phyloP scores from a whole-genome alignment of 2,329 filamentous ascomycete species.

The Monosporascus ibericus region DNA sequence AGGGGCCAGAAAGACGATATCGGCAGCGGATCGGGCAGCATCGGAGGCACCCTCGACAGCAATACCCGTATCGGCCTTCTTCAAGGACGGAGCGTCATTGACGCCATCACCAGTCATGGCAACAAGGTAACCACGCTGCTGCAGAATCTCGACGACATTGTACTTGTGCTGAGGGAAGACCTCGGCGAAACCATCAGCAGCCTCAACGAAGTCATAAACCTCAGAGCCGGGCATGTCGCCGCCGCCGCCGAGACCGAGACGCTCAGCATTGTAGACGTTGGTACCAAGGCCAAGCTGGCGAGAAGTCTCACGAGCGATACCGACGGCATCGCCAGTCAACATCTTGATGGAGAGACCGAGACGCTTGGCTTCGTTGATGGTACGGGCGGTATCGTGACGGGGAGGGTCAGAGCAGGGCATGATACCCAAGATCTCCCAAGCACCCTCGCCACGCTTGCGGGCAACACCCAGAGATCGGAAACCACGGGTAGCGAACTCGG shows the following conservation, averaged over 20 bases:
- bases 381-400: constrained; percentile 83
- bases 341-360: constrained; percentile 91
- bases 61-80: constrained; percentile 95
- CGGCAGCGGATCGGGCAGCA: constrained; percentile 82
- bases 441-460: constrained; percentile 73
- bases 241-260: constrained; percentile 81
- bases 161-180: constrained; percentile 96
- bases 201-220: constrained; percentile 93
- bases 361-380: constrained; percentile 81
- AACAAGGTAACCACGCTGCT: constrained; percentile 88
- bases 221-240: constrained; percentile 92
- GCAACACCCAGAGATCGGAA: constrained; percentile 92
- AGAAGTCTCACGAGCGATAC: constrained; percentile 86
- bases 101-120: constrained; percentile 97
- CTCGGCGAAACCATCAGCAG: constrained; percentile 89
- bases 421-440: constrained; percentile 90
- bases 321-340: constrained; percentile 91
- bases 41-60: constrained; percentile 89
- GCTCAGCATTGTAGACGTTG: constrained; percentile 91
- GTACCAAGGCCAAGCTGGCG: constrained; percentile 87
- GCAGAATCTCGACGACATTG: constrained; percentile 86
- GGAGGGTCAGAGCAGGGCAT: constrained; percentile 93
- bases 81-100: constrained; percentile 87
- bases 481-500: constrained; percentile 86
- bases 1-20: constrained; percentile 89